Base-by-base conservation (phyloP, 2,329 filamentous ascomycete genomes). In the Aotearoamyces nothofagi region DNA sequence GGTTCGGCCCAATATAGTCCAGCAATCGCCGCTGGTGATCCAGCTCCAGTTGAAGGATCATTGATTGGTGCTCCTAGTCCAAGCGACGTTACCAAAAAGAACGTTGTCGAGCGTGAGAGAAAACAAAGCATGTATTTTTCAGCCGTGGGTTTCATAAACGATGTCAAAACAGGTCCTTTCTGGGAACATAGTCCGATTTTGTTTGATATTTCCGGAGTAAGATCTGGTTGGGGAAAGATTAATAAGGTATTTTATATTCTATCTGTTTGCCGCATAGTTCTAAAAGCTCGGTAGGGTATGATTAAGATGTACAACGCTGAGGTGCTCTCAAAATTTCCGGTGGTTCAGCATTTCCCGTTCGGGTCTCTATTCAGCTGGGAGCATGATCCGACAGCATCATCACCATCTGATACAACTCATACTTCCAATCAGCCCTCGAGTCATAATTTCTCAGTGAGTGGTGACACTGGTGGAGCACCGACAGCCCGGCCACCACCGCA, bases 281-380 rank as follows among this genome's bases (percentile, higher is more conserved):
- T 9, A 22, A 9, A 9, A 8, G 32, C 11, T 20, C 15, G n/a
- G 6, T 34, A 78, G 75, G 90, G 90, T 29, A 96, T 98, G 90
- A 72, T 98, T 45, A 98, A 96, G 56, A 98, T 98, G 90, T 98
- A 87, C 58, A 84, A 92, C 41, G 90, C 82, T 11, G 90, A 98
- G 57, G 90, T 98, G 3, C 62, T 98, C 9, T 82, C 80, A 22
- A 98, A 98, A 53, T 94, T 94, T 47, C 90, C 90, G 3, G 90
- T 98, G 3, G 83, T 98, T n/a, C 90, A 98, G 54, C 90, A 98
- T 54, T 96, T 90, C 41, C 69, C 66, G 3, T 87, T 90, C 40
- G 81, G 81, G 15, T 78, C 74, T 5, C 57, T 90, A n/a, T 83
- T 87, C 47, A 69, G 66, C 20, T 87, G 78, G 77, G 72, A 81